phyloP scores from a whole-genome alignment of 768 basidiomycete species.

The Suillus weaverae region DNA sequence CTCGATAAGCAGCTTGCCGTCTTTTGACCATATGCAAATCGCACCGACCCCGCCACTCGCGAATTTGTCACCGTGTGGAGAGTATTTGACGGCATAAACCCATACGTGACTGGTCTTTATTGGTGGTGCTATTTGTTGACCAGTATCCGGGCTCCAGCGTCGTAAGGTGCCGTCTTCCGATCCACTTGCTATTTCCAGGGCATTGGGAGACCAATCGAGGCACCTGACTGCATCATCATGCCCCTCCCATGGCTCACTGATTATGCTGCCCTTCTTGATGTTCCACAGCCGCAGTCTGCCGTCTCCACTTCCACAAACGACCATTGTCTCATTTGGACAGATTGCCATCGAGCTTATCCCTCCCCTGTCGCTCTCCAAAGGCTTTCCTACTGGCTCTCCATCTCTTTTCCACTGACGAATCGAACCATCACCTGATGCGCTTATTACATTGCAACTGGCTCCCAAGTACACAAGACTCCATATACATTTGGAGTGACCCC shows the following conservation, averaged over 20 bases:
- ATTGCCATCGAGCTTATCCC: background rate
- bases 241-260: background rate
- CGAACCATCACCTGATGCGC: too few relatives aligned
- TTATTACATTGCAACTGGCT: too few relatives aligned
- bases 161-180: background rate
- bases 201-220: slow-evolving; percentile 15
- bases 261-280: background rate
- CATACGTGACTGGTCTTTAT: background rate
- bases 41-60: too few relatives aligned
- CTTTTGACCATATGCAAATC: too few relatives aligned
- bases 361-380: background rate
- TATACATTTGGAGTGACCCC: too few relatives aligned
- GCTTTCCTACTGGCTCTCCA: background rate
- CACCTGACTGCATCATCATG: background rate
- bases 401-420: background rate
- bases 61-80: too few relatives aligned
- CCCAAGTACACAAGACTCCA: too few relatives aligned
- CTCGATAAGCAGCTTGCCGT: background rate
- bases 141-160: slow-evolving; percentile 14
- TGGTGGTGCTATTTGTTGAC: background rate
- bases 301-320: background rate
- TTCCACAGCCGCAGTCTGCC: background rate
- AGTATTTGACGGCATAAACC: background rate
- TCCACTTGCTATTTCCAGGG: slow-evolving; percentile 15
- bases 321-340: background rate